Base-by-base conservation (phyloP, 2,329 filamentous ascomycete genomes). In the Monosporascus sp. region DNA sequence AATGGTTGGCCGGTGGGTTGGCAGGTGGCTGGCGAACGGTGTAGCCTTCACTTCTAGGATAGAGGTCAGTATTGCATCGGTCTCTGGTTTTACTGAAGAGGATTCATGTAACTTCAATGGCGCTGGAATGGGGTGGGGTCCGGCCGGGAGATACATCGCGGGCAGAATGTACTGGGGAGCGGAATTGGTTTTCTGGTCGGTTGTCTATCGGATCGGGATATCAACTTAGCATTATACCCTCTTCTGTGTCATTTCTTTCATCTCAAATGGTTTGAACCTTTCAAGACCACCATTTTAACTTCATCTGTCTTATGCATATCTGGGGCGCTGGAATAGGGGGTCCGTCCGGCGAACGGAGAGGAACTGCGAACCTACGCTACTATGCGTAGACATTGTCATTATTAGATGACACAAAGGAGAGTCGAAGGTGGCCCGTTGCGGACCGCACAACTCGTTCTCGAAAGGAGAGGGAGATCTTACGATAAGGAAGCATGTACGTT, bases 171-270 rank as follows among this genome's bases (percentile, higher is more conserved):
- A 20, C 14, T 20, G n/a, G 18, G 39, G 18, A 20, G 18, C 18
- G 43, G 24, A 17, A 14, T 49, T 41, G 20, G 22, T 17, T 27
- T 44, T 49, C 31, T 44, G 38, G 24, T 22, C 15, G n/a, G 18
- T 48, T 20, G 37, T 37, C 17, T 35, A 50, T 17, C 24, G 45
- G 49, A 50, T 53, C 44, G 25, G 45, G 43, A 41, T 8, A 52
- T 45, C 22, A 55, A 49, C 56, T 57, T 60, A 58, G 56, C 58
- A 58, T 58, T 57, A 50, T 54, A 49, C 49, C 47, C 50, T 51
- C 39, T 27, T 47, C 43, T 51, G 45, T 48, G 44, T 49, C 39
- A 27, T 4, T 37, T 37, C 37, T n/a, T 35, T 5, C 11, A 35
- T 35, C 31, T 44, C n/a, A 18, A 27, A 47, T 17, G 14, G 37